Percentiles rank a stretch among this genome's conserved stretches.
Conservation (phyloP, 2,329 filamentous ascomycete genomes). For the Raffaelea arxii region DNA sequence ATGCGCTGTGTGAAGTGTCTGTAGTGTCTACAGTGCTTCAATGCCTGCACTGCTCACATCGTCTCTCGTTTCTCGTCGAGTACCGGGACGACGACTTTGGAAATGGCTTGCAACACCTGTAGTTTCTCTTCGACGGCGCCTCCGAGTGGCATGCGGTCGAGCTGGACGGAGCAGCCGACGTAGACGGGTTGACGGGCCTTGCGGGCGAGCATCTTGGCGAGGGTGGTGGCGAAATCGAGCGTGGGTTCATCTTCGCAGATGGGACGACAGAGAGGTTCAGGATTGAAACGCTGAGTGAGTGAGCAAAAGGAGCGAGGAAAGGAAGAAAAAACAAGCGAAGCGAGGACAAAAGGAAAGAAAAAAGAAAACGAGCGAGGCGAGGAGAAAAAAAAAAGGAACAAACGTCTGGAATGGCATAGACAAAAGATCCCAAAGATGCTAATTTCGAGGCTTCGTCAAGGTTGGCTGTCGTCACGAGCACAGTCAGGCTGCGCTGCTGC, state of each 20-base stretch:
- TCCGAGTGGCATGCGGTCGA: constrained; percentile 63
- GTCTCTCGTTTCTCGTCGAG: constrained; percentile 27
- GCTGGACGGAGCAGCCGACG: constrained; percentile 77
- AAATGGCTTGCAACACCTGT: constrained; percentile 69
- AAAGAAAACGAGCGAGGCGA: too few relatives aligned
- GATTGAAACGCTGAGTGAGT: neutral
- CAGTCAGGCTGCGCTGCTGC: constrained; percentile 44
- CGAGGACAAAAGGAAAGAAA: too few relatives aligned
- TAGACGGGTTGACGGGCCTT: constrained; percentile 70
- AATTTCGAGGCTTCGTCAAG: constrained; percentile 29
- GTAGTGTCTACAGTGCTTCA: too few relatives aligned
- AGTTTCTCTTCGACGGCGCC: constrained; percentile 89
- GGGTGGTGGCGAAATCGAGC: constrained; percentile 75
- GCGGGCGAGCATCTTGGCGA: constrained; percentile 75
- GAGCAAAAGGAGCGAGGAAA: too few relatives aligned
- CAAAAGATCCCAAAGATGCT: constrained; percentile 71
- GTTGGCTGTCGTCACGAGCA: constrained; percentile 52
- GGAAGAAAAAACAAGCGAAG: too few relatives aligned
- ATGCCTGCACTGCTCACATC: too few relatives aligned
- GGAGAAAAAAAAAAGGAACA: constrained; percentile 16
- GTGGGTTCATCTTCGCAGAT: constrained; percentile 68
- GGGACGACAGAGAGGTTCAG: constrained; percentile 63
- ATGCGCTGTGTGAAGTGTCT: too few relatives aligned
- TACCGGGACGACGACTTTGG: constrained; percentile 55
- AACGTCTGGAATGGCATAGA: constrained; percentile 90